Conservation (phyloP, 768 basidiomycete species). For the Collybia sp. region DNA sequence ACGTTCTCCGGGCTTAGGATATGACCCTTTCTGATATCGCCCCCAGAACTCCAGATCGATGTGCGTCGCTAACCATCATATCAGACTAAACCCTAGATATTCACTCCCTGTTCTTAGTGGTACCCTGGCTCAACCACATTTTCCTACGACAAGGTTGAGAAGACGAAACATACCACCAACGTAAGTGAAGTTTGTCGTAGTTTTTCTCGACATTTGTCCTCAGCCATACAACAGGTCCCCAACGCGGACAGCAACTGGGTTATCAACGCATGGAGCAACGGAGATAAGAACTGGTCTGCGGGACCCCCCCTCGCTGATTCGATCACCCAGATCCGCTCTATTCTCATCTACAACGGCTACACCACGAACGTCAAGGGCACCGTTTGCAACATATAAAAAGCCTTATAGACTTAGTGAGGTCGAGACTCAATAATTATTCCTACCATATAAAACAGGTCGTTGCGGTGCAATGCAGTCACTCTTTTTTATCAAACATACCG, state of each 20-base stretch:
- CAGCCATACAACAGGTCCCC: constrained; percentile 15
- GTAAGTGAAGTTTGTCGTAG: constrained; percentile 12
- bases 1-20: constrained; percentile 1
- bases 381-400: constrained; percentile 14
- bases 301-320: constrained; percentile 29
- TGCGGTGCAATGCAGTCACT: too few species aligned
- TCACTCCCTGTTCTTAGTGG: constrained; percentile 18
- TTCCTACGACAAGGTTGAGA: constrained; percentile 26
- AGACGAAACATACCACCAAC: constrained; percentile 22
- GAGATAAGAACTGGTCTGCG: constrained; percentile 27
- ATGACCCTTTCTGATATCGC: background rate
- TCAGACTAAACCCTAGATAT: background rate
- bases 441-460: too few species aligned
- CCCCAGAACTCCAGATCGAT: constrained; percentile 28
- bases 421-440: too few species aligned
- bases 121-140: constrained; percentile 21
- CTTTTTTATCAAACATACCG: too few species aligned
- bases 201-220: too few species aligned
- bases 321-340: constrained; percentile 27
- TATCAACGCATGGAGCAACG: constrained; percentile 32
- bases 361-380: constrained; percentile 18
- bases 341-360: constrained; percentile 30
- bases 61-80: constrained; percentile 11
- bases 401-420: too few species aligned
- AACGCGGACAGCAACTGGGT: constrained; percentile 21